Percentiles rank a stretch among this genome's conserved stretches.
phyloP scores from a whole-genome alignment of 2,329 filamentous ascomycete species.

The Sclerotinia glacialis region DNA sequence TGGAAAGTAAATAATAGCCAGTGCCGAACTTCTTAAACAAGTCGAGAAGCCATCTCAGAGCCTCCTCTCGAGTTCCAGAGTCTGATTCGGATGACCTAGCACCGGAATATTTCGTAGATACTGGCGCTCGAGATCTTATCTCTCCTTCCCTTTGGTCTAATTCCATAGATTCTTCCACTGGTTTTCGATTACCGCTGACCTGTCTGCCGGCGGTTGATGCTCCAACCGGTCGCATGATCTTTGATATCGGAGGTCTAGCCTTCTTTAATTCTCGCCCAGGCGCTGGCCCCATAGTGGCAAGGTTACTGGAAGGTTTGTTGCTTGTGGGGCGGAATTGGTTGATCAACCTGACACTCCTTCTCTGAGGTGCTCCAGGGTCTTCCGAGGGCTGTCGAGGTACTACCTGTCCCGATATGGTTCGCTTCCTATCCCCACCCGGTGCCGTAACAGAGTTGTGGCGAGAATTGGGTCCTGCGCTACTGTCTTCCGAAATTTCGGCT shows the following conservation, averaged over 20 bases:
- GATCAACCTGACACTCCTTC: slow-evolving; percentile 71
- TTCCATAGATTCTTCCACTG: slow-evolving; percentile 66
- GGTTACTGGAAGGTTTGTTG: slow-evolving; percentile 46
- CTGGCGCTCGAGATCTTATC: slow-evolving; percentile 30
- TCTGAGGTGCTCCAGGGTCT: slow-evolving; percentile 61
- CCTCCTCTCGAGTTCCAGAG: slow-evolving; percentile 66
- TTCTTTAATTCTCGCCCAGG: slow-evolving; percentile 77
- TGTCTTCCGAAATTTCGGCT: slow-evolving; percentile 34
- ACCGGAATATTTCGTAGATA: slow-evolving; percentile 32
- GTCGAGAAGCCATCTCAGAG: slow-evolving; percentile 72
- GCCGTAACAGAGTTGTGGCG: slow-evolving; percentile 28
- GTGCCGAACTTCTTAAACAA: slow-evolving; percentile 77
- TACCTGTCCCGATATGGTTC: slow-evolving; percentile 85
- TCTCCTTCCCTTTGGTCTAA: slow-evolving; percentile 62
- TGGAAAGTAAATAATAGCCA: slow-evolving; percentile 74
- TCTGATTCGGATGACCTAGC: slow-evolving; percentile 47
- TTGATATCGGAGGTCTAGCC: slow-evolving; percentile 68
- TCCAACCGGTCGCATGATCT: slow-evolving; percentile 65
- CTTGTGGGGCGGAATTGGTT: slow-evolving; percentile 63
- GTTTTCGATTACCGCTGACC: slow-evolving; percentile 87
- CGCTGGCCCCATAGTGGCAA: slow-evolving; percentile 55
- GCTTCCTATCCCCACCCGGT: slow-evolving; percentile 66
- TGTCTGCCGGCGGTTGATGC: slow-evolving; percentile 76
- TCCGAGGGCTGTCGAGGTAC: slow-evolving; percentile 53
- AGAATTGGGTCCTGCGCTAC: slow-evolving; percentile 25